A percentile compares a stretch with the other conserved stretches of the same genome.
phyloP scores from a whole-genome alignment of 2,329 filamentous ascomycete genomes.

The Xylaria hypoxylon region DNA sequence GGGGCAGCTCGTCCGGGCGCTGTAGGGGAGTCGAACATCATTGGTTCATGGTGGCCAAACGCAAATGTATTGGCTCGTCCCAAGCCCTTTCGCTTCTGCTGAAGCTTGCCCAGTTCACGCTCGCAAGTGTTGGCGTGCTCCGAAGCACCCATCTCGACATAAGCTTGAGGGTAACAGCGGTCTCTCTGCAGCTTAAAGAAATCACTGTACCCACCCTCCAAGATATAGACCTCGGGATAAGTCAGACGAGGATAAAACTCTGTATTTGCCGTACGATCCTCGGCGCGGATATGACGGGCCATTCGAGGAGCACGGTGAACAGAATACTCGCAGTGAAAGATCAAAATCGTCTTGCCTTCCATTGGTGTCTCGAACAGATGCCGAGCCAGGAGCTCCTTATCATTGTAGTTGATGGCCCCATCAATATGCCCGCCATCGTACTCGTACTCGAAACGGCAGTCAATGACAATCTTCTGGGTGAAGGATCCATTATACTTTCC shows the following conservation, averaged over 20 bases:
- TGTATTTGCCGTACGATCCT: slow-evolving; percentile 86
- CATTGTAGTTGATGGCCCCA: slow-evolving; percentile 94
- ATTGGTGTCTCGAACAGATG: slow-evolving; percentile 80
- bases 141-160: slow-evolving; percentile 95
- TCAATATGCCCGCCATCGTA: slow-evolving; percentile 96
- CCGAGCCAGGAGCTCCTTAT: slow-evolving; percentile 86
- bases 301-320: slow-evolving; percentile 96
- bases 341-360: slow-evolving; percentile 79
- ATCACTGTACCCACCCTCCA: slow-evolving; percentile 94
- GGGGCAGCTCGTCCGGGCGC: slow-evolving; percentile 59
- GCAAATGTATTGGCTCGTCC: slow-evolving; percentile 93
- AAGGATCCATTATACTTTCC: slow-evolving; percentile 82
- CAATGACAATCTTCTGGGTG: slow-evolving; percentile 86
- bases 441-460: slow-evolving; percentile 99
- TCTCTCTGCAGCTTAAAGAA: slow-evolving; percentile 85
- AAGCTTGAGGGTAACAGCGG: slow-evolving; percentile 92
- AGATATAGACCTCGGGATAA: slow-evolving; percentile 97
- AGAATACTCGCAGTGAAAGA: slow-evolving; percentile 99
- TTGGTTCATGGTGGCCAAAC: slow-evolving; percentile 79
- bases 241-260: slow-evolving; percentile 88
- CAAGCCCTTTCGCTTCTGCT: slow-evolving; percentile 84
- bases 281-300: slow-evolving; percentile 90
- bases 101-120: slow-evolving; percentile 91
- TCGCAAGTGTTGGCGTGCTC: slow-evolving; percentile 94
- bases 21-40: slow-evolving; percentile 70